phyloP scores from a whole-genome alignment of 2,329 filamentous ascomycete genomes.

The Didymellaceae sp. region DNA sequence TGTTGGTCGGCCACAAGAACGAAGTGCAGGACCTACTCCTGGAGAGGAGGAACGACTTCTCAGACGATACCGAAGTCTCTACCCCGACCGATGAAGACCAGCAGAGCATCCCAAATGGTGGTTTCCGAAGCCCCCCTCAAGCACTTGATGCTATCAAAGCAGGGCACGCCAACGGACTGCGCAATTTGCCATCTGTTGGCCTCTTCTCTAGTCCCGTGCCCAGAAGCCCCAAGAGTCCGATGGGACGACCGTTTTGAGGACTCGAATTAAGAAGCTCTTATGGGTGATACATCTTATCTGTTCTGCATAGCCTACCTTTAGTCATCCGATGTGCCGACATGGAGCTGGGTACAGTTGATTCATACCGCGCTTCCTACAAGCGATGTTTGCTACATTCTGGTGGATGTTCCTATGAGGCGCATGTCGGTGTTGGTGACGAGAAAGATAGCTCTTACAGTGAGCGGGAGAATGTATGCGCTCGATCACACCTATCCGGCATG shows the following conservation, averaged over 20 bases:
- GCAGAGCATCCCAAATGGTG: slow-evolving; percentile 15
- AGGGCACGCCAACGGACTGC: slow-evolving; percentile 10
- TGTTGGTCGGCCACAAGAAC: slow-evolving; percentile 61
- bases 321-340: background rate
- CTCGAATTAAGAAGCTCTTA: background rate
- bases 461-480: background rate
- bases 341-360: background rate
- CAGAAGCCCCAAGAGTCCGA: slow-evolving; percentile 31
- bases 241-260: slow-evolving; percentile 33
- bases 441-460: no score
- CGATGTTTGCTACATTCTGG: no score
- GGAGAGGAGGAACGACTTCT: slow-evolving; percentile 50
- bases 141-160: slow-evolving; percentile 9
- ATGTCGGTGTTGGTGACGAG: no score
- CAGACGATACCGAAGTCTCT: slow-evolving; percentile 28
- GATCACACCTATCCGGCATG: slow-evolving; percentile 3
- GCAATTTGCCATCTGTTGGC: slow-evolving; percentile 34
- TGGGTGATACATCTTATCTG: background rate
- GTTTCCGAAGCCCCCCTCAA: slow-evolving; percentile 31
- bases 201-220: slow-evolving; percentile 27
- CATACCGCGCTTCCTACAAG: no score
- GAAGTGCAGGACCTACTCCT: slow-evolving; percentile 58
- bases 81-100: slow-evolving; percentile 31
- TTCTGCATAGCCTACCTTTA: slow-evolving; percentile 18
- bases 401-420: no score